Evolutionary conservation across 345 rosid genomes (phyloP).

Genomic region (Mallotus nudiflorus): DNA sequence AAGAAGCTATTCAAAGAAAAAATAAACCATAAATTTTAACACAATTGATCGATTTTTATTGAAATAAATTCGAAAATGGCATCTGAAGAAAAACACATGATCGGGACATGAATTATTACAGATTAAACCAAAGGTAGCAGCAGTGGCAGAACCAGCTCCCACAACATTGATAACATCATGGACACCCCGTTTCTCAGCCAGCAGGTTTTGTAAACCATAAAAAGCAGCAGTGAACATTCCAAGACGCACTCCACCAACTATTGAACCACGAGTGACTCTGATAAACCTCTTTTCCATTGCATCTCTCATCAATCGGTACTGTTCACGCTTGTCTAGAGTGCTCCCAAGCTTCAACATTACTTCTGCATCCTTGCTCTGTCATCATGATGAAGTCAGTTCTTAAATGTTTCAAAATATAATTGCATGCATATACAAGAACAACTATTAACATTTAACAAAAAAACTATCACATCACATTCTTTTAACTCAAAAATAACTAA

Average conservation of each 20-base stretch:
- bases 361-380: slow-evolving; percentile 94
- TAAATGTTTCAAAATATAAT: background rate
- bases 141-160: slow-evolving; percentile 96
- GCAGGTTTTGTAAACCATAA: slow-evolving; percentile 68
- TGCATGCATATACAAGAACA: background rate
- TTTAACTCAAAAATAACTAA: no score
- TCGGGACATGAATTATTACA: slow-evolving; percentile 37
- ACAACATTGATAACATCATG: slow-evolving; percentile 80
- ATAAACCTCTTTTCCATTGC: slow-evolving; percentile 94
- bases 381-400: slow-evolving; percentile 10
- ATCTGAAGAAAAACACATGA: no score
- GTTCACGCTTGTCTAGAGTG: slow-evolving; percentile 87
- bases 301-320: slow-evolving; percentile 82
- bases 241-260: slow-evolving; percentile 86
- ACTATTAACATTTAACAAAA: background rate
- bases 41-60: no score
- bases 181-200: slow-evolving; percentile 76
- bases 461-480: no score
- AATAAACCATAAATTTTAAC: background rate
- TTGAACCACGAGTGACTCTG: slow-evolving; percentile 84
- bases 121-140: slow-evolving; percentile 81
- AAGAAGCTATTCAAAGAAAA: background rate
- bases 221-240: slow-evolving; percentile 91
- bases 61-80: no score
- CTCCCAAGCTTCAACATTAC: slow-evolving; percentile 96